Base-by-base conservation (phyloP, 2,329 filamentous ascomycete species). In the Curvularia spicifera region DNA sequence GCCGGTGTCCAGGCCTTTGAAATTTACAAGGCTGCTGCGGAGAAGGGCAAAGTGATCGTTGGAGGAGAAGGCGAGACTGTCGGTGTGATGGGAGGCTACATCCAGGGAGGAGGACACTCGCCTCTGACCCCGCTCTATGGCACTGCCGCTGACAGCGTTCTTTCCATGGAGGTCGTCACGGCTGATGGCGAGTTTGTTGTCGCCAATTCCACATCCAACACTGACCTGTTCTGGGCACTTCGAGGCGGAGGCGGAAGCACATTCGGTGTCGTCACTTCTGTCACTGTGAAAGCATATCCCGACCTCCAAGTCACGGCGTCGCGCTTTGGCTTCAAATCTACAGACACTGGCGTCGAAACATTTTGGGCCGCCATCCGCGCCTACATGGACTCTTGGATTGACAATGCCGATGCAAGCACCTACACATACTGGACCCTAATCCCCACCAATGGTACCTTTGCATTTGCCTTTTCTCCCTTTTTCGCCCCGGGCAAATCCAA, bases 1-100 rank as follows among this genome's bases (percentile, higher is more conserved):
- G 79, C 83, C 9, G 85, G 85, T 52, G 80, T 87, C 8, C 78
- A 84, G 56, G 82, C 80, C 3, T 78, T 74, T 35, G 84, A 87
- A 59, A 71, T 85, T 1, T 86, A 86, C 65, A 78, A 79, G 29
- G 79, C 78, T 39, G 84, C 83, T 1, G 67, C 81, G 12, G 71
- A 78, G 15, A 70, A 80, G 28, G 81, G 81, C 0, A 76, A 82
- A 45, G 79, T 78, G 0, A 78, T 86, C 1, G 80, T 87, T 4
- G 83, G 81, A 18, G 85, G 85, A 4, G 82, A 76, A 47, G 75
- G 75, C 9, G 74, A 77, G 61, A 83, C 80, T 2, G 83, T 87
- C 10, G 85, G 84, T 24, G 76, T 84, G 67, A 80, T 74, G 61
- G 73, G 73, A 20, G 78, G 78, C 9, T 80, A 76, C 63, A 73